phyloP scores from a whole-genome alignment of 129 eudicot species.

The Oenanthe sinensis region DNA sequence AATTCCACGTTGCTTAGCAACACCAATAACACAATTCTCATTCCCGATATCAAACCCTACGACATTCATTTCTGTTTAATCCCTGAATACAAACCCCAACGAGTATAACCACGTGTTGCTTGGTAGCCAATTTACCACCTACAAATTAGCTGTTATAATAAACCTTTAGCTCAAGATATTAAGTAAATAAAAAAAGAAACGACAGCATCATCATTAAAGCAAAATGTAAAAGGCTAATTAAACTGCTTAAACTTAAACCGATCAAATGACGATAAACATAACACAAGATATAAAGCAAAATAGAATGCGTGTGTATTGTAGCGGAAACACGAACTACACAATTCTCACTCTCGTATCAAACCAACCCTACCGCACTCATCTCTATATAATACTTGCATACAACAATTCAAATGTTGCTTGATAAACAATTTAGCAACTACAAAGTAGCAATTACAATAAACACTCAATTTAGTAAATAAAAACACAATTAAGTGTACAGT shows the following conservation, averaged over 20 bases:
- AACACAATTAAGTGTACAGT: background rate
- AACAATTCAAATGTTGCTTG: background rate
- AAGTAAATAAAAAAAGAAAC: background rate
- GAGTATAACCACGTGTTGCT: background rate
- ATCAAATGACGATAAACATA: background rate
- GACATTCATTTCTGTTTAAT: slow-evolving; percentile 50
- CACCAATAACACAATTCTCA: slow-evolving; percentile 77
- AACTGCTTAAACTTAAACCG: background rate
- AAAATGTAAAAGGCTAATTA: background rate
- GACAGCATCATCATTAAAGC: background rate
- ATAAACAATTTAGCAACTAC: background rate
- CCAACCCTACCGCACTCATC: slow-evolving; percentile 63
- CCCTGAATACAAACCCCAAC: background rate
- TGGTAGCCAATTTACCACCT: background rate
- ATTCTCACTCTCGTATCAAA: slow-evolving; percentile 53
- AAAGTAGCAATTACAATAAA: background rate
- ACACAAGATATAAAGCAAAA: background rate
- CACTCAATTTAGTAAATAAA: background rate
- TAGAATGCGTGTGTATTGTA: no score
- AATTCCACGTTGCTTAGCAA: slow-evolving; percentile 66
- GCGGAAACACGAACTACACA: no score
- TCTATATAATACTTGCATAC: slow-evolving; percentile 15
- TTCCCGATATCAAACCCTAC: slow-evolving; percentile 93
- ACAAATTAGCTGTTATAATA: background rate
- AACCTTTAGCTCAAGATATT: background rate